Evolutionary conservation across 805 yeast species (phyloP).

Genomic region (Yarrowia sp.): DNA sequence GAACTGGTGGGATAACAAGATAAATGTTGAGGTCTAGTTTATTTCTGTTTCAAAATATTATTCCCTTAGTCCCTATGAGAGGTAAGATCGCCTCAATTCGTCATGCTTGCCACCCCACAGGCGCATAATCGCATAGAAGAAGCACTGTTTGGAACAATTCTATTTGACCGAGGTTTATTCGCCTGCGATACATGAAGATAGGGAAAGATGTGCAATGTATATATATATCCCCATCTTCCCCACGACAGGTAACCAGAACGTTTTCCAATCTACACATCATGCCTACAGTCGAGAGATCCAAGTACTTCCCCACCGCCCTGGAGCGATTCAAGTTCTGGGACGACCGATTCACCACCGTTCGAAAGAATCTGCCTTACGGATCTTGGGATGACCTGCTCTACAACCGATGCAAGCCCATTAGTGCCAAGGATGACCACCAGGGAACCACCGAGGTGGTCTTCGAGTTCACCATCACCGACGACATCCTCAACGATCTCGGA

Average conservation of each 20-base stretch:
- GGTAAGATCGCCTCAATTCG: neutral
- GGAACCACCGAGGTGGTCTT: constrained; percentile 18
- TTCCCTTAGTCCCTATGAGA: neutral
- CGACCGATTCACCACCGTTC: neutral
- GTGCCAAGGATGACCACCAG: constrained; percentile 12
- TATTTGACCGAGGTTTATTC: constrained; percentile 2
- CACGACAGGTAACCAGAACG: neutral
- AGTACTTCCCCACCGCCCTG: constrained; percentile 17
- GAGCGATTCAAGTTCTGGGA: constrained; percentile 25
- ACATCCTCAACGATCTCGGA: constrained; percentile 22
- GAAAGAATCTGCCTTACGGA: constrained; percentile 19
- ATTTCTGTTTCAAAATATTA: no score
- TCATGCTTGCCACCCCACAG: neutral
- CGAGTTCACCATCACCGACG: constrained; percentile 21
- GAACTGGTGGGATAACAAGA: no score
- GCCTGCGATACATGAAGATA: neutral
- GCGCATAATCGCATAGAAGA: neutral
- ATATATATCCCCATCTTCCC: neutral
- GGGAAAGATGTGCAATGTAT: constrained; percentile 1
- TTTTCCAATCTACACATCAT: neutral
- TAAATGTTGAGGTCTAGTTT: no score
- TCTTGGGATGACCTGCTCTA: constrained; percentile 20
- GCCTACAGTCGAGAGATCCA: constrained; percentile 10
- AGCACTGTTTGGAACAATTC: neutral
- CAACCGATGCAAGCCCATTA: constrained; percentile 2